These are phyloP conservation scores for Bacterosira constricta DNA, from an alignment of 108 stramenopile species.

Conservation along the genomic window DNA sequence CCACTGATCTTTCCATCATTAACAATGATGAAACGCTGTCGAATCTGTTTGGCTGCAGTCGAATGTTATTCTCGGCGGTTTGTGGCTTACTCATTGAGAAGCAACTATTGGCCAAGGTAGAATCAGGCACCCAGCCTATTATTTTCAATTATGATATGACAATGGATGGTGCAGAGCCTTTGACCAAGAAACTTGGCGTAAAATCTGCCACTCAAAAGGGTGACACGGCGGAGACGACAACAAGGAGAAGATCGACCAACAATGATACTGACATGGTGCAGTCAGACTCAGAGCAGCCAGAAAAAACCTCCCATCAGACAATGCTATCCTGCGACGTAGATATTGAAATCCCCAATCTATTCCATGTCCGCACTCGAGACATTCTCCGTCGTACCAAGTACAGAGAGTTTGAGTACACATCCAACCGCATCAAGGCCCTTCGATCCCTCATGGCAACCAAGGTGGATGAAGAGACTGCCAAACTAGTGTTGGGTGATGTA, in stretches of 20 bases:
- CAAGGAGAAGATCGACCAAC: constrained; percentile 11
- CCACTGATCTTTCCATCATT: constrained; percentile 59
- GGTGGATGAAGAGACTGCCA: constrained; percentile 69
- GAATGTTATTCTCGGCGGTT: constrained; percentile 67
- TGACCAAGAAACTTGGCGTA: neutral
- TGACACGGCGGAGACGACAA: constrained; percentile 22
- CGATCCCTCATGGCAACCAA: constrained; percentile 61
- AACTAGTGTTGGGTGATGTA: constrained; percentile 60
- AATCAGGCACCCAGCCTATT: constrained; percentile 39
- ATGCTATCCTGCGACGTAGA: constrained; percentile 76
- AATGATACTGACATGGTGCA: constrained; percentile 4
- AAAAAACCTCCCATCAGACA: constrained; percentile 42
- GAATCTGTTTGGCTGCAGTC: constrained; percentile 66
- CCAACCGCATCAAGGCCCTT: constrained; percentile 71
- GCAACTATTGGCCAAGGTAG: constrained; percentile 49
- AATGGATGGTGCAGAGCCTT: constrained; percentile 33
- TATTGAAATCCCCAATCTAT: constrained; percentile 66
- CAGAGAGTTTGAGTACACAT: constrained; percentile 83
- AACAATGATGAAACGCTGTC: constrained; percentile 63
- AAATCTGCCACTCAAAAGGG: neutral
- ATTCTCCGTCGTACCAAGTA: constrained; percentile 74
- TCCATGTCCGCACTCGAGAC: constrained; percentile 68
- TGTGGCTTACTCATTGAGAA: constrained; percentile 56
- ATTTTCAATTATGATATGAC: constrained; percentile 57
- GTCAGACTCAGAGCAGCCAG: constrained; percentile 20